phyloP scores from a whole-genome alignment of 805 yeast genomes.

The Teunomyces pallodes region DNA sequence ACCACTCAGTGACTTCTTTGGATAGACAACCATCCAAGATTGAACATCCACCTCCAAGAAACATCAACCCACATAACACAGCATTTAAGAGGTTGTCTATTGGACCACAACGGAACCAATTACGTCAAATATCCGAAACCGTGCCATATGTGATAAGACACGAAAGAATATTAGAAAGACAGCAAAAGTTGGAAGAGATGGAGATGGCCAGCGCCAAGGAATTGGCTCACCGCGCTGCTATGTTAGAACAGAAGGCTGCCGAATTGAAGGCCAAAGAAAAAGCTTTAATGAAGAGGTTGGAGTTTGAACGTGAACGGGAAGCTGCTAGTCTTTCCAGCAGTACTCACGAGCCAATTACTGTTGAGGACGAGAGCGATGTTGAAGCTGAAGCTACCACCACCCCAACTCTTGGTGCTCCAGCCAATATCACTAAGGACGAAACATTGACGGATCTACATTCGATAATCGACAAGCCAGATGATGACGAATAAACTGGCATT shows the following conservation, averaged over 20 bases:
- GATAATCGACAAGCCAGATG: conserved; percentile 16
- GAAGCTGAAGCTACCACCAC: conserved; percentile 1
- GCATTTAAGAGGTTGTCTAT: conserved; percentile 43
- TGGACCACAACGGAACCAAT: conserved; percentile 55
- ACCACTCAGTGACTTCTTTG: conserved; percentile 29
- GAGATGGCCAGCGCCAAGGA: conserved; percentile 78
- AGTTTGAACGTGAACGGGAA: conserved; percentile 17
- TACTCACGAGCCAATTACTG: background rate
- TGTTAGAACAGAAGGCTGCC: conserved; percentile 71
- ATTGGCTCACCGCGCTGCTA: conserved; percentile 69
- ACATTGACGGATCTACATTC: conserved; percentile 54
- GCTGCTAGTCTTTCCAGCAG: conserved; percentile 6
- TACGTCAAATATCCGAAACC: conserved; percentile 77
- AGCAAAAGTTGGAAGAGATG: conserved; percentile 73
- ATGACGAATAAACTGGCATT: background rate
- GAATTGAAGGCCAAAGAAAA: conserved; percentile 67
- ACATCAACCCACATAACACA: conserved; percentile 23
- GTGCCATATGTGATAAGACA: conserved; percentile 82
- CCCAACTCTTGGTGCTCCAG: background rate
- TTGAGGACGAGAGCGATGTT: conserved; percentile 1
- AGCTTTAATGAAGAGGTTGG: conserved; percentile 43
- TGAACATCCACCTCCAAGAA: conserved; percentile 15
- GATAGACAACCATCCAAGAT: conserved; percentile 11
- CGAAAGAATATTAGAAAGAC: conserved; percentile 70
- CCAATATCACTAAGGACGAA: conserved; percentile 41